Base-by-base conservation (phyloP, 768 basidiomycete genomes). In the Zangia roseola region DNA sequence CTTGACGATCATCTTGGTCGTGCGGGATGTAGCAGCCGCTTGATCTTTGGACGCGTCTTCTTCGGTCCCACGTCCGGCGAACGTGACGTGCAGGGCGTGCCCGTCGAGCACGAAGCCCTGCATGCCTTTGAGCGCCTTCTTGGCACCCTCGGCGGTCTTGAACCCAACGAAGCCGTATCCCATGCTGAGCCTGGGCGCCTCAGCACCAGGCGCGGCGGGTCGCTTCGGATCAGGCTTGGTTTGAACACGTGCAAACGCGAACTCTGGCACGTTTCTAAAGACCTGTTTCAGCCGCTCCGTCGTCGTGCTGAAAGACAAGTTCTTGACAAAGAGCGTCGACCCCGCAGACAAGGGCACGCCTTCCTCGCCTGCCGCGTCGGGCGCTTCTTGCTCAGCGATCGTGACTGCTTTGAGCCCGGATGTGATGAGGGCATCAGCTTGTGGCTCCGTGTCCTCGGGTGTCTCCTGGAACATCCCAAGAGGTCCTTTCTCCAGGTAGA, bases 91-190 rank as follows among this genome's bases (percentile, higher is more conserved):
- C 37, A 97, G 68, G 20, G 81, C 76, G 61, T 97, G 93, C 0
- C 94, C 93, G 61, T 97, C 95, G 12, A 97, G 75, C 20, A 86
- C 80, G 53, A 87, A 85, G 1, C 88, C 88, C 55, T 93, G 80
- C 71, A 94, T 79, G 41, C 84, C 84, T 61, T 82, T 82, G 60
- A 89, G 54, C 19, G 87, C 95, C 55, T 77, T 81, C 66, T 76
- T 76, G 40, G 95, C 94, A 10, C 75, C 81, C 9, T 89, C 88
- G 0, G 63, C 66, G 23, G 83, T 84, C 63, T 81, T 82, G 74
- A 98, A 98, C 6, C 94, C 94, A 26, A 95, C 78, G 58, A 99
- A 99, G 0, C 95, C 97, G 64, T 94, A 97, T 0, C 95, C 95
- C 91, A 94, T 95, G 64, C 90, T 93, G 42, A 97, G 70, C 41